Base-by-base conservation (phyloP, 768 basidiomycete genomes). In the Pisolithus sp. region DNA sequence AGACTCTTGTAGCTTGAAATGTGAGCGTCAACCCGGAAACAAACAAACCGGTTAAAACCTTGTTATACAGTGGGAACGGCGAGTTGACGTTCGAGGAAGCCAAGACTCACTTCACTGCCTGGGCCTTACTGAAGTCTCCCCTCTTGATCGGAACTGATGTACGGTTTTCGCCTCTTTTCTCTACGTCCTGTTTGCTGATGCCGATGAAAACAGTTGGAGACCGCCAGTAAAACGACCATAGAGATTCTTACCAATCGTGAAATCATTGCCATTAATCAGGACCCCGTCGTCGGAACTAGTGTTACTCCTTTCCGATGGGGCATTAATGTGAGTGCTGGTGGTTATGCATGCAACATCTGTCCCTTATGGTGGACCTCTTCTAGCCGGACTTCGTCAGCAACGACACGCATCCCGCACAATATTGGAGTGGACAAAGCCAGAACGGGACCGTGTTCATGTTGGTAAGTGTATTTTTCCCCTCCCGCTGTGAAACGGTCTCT, bases 241-340 rank as follows among this genome's bases (percentile, higher is more conserved):
- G 73, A 70, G 8, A 81, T 86, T 54, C 69, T 85, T 38, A 81
- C 68, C 53, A 86, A 85, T 64, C 70, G 59, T 36, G 84, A 86
- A 60, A 78, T 86, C 34, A 68, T 86, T 12, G 83, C 80, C 6
- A 83, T 86, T 54, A 82, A 83, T 63, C 85, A 86, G 58, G 85
- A 86, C 57, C 73, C 81, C 0, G 78, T 79, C 3, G 68, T 80
- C 20, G 84, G 83, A 4, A 76, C 75, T 17, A 76, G 76, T 51
- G 75, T 85, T 49, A 77, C 81, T 12, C 84, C 85, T 3, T 86
- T 86, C 73, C 69, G 81, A 53, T 85, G 82, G 82, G 82, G 82
- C 4, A 62, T 82, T 53, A 82, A 83, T 57, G 83, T 85, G 54
- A 49, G 80, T 62, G 8, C 9, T 21, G 12, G 18, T 30, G 7